These are phyloP conservation scores for Phytophthora gonapodyides DNA, from an alignment of 352 stramenopile genomes.

Conservation along the genomic window DNA sequence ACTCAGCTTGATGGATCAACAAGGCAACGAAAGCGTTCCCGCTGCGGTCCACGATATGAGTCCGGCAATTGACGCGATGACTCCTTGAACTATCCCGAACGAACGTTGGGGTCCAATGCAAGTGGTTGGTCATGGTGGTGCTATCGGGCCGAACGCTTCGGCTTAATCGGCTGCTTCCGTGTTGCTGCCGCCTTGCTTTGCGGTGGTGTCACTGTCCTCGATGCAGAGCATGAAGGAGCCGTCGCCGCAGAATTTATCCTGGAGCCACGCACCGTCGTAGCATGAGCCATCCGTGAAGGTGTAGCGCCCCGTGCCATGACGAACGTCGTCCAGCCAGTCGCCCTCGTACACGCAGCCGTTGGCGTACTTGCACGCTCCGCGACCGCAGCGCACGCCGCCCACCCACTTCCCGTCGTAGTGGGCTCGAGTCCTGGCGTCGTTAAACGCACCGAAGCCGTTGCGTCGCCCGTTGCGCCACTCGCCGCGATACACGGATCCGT, in stretches of 20 bases:
- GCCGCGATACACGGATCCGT: conserved; percentile 85
- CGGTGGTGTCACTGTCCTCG: conserved; percentile 23
- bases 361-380: conserved; percentile 58
- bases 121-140: too few species aligned
- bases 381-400: conserved; percentile 66
- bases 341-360: conserved; percentile 81
- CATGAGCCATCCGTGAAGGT: conserved; percentile 76
- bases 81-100: too few species aligned
- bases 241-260: conserved; percentile 74
- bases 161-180: conserved; percentile 9
- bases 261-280: conserved; percentile 84
- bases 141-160: too few species aligned
- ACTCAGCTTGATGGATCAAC: too few species aligned
- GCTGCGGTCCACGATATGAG: too few species aligned
- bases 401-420: conserved; percentile 90
- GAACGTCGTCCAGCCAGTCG: conserved; percentile 78
- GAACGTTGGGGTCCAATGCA: too few species aligned
- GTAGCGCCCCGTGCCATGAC: conserved; percentile 79
- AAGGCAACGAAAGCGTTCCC: too few species aligned
- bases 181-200: not conserved
- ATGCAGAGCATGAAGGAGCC: conserved; percentile 64
- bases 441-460: conserved; percentile 81
- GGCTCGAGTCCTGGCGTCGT: conserved; percentile 57
- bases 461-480: conserved; percentile 85
- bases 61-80: too few species aligned